Evolutionary conservation across 2,329 filamentous ascomycete genomes (phyloP).

Genomic region (Massarina eburnea): DNA sequence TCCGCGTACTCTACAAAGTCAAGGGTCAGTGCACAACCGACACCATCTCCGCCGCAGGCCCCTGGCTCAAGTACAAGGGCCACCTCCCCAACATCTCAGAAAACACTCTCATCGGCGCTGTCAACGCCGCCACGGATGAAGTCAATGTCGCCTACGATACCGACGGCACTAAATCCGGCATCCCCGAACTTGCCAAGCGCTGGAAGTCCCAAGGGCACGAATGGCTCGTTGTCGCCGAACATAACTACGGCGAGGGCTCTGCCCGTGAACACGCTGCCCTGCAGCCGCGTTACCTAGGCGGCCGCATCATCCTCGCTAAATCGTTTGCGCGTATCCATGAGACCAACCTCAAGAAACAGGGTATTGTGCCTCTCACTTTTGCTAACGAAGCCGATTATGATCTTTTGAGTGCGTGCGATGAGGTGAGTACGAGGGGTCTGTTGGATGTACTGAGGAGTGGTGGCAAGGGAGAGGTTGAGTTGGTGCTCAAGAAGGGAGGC

Average conservation of each 20-base stretch:
- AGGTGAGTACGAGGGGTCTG: constrained; percentile 79
- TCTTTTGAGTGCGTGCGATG: constrained; percentile 77
- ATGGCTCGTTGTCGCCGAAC: constrained; percentile 95
- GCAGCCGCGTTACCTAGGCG: constrained; percentile 87
- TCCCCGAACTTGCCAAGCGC: constrained; percentile 80
- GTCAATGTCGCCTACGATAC: constrained; percentile 91
- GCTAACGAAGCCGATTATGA: constrained; percentile 87
- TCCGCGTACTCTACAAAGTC: constrained; percentile 92
- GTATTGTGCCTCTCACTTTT: constrained; percentile 91
- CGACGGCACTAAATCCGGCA: constrained; percentile 72
- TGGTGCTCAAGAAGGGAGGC: constrained; percentile 60
- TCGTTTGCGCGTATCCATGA: constrained; percentile 91
- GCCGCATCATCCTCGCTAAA: constrained; percentile 80
- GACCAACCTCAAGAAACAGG: constrained; percentile 96
- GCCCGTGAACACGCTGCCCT: constrained; percentile 88
- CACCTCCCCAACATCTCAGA: constrained; percentile 96
- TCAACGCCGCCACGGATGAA: constrained; percentile 89
- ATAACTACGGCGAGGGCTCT: constrained; percentile 94
- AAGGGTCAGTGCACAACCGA: constrained; percentile 98
- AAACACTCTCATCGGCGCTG: constrained; percentile 94
- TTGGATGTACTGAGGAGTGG: constrained; percentile 77
- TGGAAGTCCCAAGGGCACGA: constrained; percentile 76
- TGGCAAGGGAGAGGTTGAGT: constrained; percentile 73
- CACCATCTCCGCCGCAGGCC: constrained; percentile 94
- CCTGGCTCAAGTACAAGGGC: constrained; percentile 99